Percentiles rank a stretch among this genome's conserved stretches.
Conservation (phyloP, 345 rosid species). For the Kernera saxatilis region DNA sequence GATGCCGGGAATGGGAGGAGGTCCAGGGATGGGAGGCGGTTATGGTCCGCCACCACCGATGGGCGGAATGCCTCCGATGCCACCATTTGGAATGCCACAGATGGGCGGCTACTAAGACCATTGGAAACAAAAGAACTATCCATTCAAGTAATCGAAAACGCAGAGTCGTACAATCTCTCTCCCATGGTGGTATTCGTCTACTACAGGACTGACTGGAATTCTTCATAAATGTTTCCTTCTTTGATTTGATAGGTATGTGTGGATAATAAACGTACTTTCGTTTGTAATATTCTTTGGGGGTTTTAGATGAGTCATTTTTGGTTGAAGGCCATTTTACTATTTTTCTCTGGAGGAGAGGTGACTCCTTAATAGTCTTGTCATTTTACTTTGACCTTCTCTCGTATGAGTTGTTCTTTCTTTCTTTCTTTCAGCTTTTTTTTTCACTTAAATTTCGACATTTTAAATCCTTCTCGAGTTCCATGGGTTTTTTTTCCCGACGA, state of each 20-base stretch:
- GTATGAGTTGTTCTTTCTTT: background rate
- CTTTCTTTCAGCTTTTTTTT: background rate
- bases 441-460: background rate
- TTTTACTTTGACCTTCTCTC: constrained; percentile 15
- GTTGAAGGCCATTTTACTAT: constrained; percentile 19
- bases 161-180: background rate
- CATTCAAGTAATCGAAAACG: background rate
- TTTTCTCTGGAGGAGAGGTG: constrained; percentile 7
- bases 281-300: constrained; percentile 27
- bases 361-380: constrained; percentile 7
- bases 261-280: constrained; percentile 22
- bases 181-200: background rate
- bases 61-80: constrained; percentile 61
- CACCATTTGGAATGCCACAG: constrained; percentile 61
- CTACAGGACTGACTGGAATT: background rate
- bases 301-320: constrained; percentile 28
- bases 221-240: background rate
- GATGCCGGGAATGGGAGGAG: constrained; percentile 79
- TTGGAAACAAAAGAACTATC: background rate
- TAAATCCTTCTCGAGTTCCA: background rate
- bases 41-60: constrained; percentile 46
- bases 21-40: constrained; percentile 28
- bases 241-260: constrained; percentile 24
- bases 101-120: constrained; percentile 53
- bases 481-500: background rate